Evolutionary conservation across 192 early-diverging fungal species (phyloP).

Genomic region (Podochytrium sp.): DNA sequence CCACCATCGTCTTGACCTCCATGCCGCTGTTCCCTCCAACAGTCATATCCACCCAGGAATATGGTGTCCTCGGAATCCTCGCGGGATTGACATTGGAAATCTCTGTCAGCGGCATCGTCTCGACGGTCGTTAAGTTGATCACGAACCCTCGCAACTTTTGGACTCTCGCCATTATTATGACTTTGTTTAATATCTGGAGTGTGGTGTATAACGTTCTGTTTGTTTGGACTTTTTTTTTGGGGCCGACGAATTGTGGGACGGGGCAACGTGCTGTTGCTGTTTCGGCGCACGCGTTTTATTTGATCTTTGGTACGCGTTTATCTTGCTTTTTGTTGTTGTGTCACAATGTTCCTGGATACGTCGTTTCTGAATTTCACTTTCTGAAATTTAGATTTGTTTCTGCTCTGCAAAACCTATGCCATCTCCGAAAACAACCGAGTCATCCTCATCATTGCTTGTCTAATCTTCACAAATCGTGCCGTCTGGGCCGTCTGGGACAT

Average conservation of each 20-base stretch:
- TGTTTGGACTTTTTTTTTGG: neutral
- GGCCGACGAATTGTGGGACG: neutral
- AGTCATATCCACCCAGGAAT: neutral
- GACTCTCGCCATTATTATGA: neutral
- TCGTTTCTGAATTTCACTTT: neutral
- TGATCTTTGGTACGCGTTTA: neutral
- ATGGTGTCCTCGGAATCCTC: neutral
- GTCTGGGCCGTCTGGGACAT: neutral
- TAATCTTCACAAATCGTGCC: neutral
- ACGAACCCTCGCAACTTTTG: neutral
- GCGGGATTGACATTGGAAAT: conserved; percentile 2
- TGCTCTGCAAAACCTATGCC: neutral
- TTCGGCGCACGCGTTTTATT: neutral
- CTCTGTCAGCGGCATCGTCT: neutral
- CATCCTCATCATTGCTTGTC: neutral
- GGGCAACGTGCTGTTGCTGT: neutral
- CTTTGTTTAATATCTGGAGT: neutral
- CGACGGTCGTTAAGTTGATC: neutral
- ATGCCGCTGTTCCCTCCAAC: neutral
- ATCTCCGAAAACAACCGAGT: neutral
- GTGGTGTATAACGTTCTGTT: neutral
- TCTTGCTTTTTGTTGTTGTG: neutral
- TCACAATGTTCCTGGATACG: too few relatives aligned
- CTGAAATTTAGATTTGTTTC: neutral
- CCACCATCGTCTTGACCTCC: neutral